Evolutionary conservation across 805 yeast genomes (phyloP), one percentile per base, ranked within the genome.

Genomic region (Lachancea sp.): DNA sequence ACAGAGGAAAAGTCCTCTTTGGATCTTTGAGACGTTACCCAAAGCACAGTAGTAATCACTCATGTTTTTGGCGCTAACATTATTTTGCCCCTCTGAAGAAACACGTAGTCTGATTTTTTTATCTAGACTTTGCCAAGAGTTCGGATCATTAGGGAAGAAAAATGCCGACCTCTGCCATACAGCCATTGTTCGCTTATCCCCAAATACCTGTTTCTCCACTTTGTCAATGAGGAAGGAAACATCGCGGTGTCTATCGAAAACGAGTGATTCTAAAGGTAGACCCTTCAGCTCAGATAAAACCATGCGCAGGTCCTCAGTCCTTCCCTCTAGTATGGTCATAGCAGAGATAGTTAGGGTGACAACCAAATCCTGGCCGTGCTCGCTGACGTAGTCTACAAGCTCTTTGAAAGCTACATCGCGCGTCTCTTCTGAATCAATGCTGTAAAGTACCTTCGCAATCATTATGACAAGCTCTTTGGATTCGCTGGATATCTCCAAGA

Each of bases 361-460:
- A 19, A 78, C 57, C 38, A 87, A 65, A 2, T 89, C 78, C 1
- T 85, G 70, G 0, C 95, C 96, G 46, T 75, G 63, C 3, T 66
- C 69, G 48, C 76, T 82, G 34, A 89, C 77, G 54, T 73, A 78
- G 19, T 74, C 72, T 53, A 85, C 82, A 36, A 91, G 65, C 61
- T 88, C 95, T 54, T 89, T 96, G 38, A 85, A 58, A 0, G 97
- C 96, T 1, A 89, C 90, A 50, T 80, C 83, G 47, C 79, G 81
- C 1, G 93, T 79, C 4, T 85, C 93, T n/a, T 75, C 79, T 0
- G 79, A 75, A n/a, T 79, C 84, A 46, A 77, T 77, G 2, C 87
- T 86, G 67, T 82, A 84, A 41, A 93, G 69, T 0, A 90, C 83
- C 58, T 89, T 95, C 0, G 93, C 78, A 17, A 87, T 73, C 25